Percentiles rank a stretch among this genome's conserved stretches.
Conservation (phyloP, 768 basidiomycete genomes). For the Mycena maculata region DNA sequence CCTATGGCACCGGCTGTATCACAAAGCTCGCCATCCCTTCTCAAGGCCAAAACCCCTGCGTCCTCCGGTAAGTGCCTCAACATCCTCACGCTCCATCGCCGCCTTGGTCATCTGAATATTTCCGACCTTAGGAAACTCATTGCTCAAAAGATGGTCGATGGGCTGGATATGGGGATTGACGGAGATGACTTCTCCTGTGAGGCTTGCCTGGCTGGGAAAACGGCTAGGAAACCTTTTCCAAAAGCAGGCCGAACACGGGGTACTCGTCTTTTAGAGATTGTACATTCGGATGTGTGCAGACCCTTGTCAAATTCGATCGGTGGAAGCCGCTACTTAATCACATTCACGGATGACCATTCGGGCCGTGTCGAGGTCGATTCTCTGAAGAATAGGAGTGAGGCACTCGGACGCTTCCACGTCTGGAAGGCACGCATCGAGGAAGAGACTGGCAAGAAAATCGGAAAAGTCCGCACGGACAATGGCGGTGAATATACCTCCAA, state of each 20-base stretch:
- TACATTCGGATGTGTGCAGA: background rate
- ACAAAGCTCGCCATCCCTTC: background rate
- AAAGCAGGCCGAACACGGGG: background rate
- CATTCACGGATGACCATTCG: background rate
- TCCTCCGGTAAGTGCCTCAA: slow-evolving; percentile 4
- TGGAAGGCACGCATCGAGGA: slow-evolving; percentile 3
- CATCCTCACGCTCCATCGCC: slow-evolving; percentile 3
- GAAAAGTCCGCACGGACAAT: background rate
- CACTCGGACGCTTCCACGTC: background rate
- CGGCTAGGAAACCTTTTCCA: background rate
- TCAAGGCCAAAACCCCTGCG: background rate
- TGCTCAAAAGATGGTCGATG: background rate
- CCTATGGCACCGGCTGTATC: no score
- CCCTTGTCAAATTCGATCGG: slow-evolving; percentile 1
- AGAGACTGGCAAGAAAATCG: background rate
- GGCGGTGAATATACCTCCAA: background rate
- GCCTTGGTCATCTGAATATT: slow-evolving; percentile 5
- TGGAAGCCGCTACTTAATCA: slow-evolving; percentile 7
- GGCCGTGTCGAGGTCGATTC: slow-evolving; percentile 1
- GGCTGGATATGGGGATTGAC: slow-evolving; percentile 1
- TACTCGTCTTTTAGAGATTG: slow-evolving; percentile 12
- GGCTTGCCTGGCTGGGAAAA: background rate
- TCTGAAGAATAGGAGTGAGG: background rate
- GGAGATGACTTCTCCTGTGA: slow-evolving; percentile 1
- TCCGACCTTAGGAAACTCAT: slow-evolving; percentile 11